Base-by-base conservation (phyloP, 495 filamentous ascomycete species). In the Xylaria grammica region DNA sequence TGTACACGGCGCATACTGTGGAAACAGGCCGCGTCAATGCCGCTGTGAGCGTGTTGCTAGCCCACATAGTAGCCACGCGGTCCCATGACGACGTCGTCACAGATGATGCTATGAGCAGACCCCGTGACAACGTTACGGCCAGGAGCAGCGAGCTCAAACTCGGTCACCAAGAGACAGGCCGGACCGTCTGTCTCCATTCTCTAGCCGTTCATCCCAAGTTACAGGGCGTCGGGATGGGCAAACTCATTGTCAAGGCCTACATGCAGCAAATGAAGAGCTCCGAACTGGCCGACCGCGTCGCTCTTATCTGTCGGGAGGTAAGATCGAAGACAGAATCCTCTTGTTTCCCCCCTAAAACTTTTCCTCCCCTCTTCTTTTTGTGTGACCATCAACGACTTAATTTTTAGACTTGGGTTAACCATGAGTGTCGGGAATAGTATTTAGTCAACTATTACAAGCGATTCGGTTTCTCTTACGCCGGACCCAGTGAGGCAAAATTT, bases 111-210 rank as follows among this genome's bases (percentile, higher is more conserved):
- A 97, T 97, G 93, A 84, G 81, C 29, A 79, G 88, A 44, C 91
- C 92, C 1, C 71, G 74, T 49, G 82, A 91, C 68, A 93, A 89
- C 88, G 78, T 81, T 54, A 74, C 74, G 7, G 63, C 49, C 4
- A 66, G 66, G 62, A 70, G 69, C 44, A 70, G 70, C 50, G 66
- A 69, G 0, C 65, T 77, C 1, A 51, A 69, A 10, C 62, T 81
- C 20, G 83, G 84, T 13, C 91, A 97, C 72, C 84, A 90, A 55
- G 90, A 93, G 61, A 72, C 73, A 2, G 93, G 93, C 34, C 69
- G 85, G 38, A 95, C 92, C 2, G 79, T 98, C 57, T 90, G 85
- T 20, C 73, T 97, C 38, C 94, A 97, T 72, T 94, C 91, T 0
- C 79, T 97, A 0, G 91, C 90, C 17, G 89, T 97, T 24, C 79